Evolutionary conservation across 2,329 filamentous ascomycete species (phyloP).

Genomic region (Stagonosporopsis chrysanthemi): DNA sequence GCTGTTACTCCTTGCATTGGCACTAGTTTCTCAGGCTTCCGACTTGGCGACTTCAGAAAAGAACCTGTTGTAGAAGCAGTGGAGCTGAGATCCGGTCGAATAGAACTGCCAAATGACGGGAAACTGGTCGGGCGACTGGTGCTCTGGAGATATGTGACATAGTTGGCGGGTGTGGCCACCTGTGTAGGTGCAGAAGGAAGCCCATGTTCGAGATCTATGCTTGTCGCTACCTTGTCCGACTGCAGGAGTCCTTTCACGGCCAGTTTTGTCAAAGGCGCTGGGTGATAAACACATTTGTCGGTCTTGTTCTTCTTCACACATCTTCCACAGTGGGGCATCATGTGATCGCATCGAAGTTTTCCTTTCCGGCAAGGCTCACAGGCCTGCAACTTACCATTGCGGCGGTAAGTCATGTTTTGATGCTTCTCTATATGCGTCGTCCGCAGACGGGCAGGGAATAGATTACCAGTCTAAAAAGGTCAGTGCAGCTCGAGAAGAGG

Average conservation of each 20-base stretch:
- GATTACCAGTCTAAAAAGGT: slow-evolving; percentile 34
- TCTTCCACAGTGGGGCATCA: slow-evolving; percentile 45
- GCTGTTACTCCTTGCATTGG: not conserved
- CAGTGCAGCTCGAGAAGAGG: not conserved
- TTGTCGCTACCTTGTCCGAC: slow-evolving; percentile 13
- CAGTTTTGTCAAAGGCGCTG: slow-evolving; percentile 44
- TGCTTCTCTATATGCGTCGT: slow-evolving; percentile 36
- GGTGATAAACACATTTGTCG: slow-evolving; percentile 47
- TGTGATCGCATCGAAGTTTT: slow-evolving; percentile 48
- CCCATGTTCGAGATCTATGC: not conserved
- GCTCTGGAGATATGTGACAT: slow-evolving; percentile 5
- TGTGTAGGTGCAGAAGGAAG: too few relatives aligned
- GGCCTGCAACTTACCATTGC: slow-evolving; percentile 50
- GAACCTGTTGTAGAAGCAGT: not conserved
- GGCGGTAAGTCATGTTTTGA: slow-evolving; percentile 39
- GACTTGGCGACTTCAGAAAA: not conserved
- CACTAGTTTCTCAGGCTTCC: not conserved
- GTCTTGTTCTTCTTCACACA: slow-evolving; percentile 39
- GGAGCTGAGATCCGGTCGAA: not conserved
- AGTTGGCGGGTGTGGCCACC: too few relatives aligned
- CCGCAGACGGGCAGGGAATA: slow-evolving; percentile 40
- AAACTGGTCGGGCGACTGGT: not conserved
- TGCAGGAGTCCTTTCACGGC: slow-evolving; percentile 14
- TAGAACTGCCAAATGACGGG: not conserved
- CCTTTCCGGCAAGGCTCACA: slow-evolving; percentile 49